phyloP scores from a whole-genome alignment of 2,329 filamentous ascomycete genomes.

The Pseudogymnoascus sp. region DNA sequence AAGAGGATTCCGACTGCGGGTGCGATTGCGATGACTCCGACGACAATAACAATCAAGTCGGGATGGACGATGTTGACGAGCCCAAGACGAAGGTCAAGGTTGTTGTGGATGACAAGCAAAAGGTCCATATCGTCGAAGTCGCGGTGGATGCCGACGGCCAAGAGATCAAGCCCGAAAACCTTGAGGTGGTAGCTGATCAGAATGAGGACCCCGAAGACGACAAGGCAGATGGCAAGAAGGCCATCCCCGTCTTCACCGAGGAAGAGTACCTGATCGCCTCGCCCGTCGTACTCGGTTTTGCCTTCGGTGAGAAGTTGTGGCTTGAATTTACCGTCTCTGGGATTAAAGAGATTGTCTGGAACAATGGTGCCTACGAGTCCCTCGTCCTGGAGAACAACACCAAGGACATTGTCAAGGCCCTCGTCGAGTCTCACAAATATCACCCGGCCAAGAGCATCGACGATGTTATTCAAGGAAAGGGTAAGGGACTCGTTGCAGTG shows the following conservation, averaged over 20 bases:
- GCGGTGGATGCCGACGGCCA: constrained; percentile 48
- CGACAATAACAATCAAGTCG: constrained; percentile 30
- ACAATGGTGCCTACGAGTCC: constrained; percentile 73
- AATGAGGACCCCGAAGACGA: constrained; percentile 22
- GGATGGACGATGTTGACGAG: constrained; percentile 22
- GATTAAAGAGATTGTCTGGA: constrained; percentile 76
- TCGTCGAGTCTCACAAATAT: constrained; percentile 79
- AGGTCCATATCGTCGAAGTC: constrained; percentile 44
- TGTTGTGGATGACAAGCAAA: constrained; percentile 41
- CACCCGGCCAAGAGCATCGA: constrained; percentile 76
- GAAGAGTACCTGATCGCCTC: constrained; percentile 80
- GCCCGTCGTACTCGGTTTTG: constrained; percentile 77
- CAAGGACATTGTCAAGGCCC: constrained; percentile 65
- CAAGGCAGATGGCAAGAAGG: constrained; percentile 25
- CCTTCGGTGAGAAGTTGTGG: constrained; percentile 85
- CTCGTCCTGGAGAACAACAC: constrained; percentile 61
- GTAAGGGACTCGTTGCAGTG: constrained; percentile 73
- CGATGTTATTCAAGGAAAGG: constrained; percentile 76
- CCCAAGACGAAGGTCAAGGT: constrained; percentile 31
- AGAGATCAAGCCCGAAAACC: constrained; percentile 44
- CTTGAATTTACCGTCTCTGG: constrained; percentile 77
- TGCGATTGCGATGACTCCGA: constrained; percentile 35
- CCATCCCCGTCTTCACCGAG: constrained; percentile 57
- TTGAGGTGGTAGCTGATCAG: constrained; percentile 24
- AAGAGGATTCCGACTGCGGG: constrained; percentile 38